phyloP scores from a whole-genome alignment of 1,284 basidiomycete species.

The Bjerkandera adusta region DNA sequence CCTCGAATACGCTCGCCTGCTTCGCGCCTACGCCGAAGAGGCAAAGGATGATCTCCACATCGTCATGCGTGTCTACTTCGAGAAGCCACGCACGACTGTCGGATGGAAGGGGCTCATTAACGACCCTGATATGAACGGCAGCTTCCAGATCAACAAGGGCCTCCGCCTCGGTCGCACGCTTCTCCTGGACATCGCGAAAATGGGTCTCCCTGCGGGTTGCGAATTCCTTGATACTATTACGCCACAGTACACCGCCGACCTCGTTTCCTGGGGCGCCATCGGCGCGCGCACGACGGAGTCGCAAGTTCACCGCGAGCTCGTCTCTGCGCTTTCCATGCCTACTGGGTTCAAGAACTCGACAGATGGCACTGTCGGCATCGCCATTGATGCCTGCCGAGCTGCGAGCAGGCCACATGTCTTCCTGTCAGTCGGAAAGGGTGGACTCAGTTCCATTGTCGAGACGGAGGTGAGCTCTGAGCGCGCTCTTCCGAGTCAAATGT shows the following conservation, averaged over 20 bases:
- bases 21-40: constrained; percentile 78
- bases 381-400: constrained; percentile 90
- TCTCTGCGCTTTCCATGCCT: constrained; percentile 86
- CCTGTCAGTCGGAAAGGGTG: constrained; percentile 91
- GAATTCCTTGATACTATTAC: constrained; percentile 89
- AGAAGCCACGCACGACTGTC: constrained; percentile 94
- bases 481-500: neutral
- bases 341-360: constrained; percentile 83
- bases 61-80: constrained; percentile 97
- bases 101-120: constrained; percentile 99
- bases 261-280: constrained; percentile 97
- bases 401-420: constrained; percentile 88
- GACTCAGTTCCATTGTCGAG: constrained; percentile 88
- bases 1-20: constrained; percentile 77
- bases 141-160: constrained; percentile 95
- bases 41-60: constrained; percentile 89
- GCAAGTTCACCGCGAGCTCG: constrained; percentile 90
- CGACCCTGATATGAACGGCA: constrained; percentile 83
- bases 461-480: constrained; percentile 56
- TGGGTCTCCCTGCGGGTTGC: constrained; percentile 86
- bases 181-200: constrained; percentile 82
- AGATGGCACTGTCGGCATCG: constrained; percentile 77
- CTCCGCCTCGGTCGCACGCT: constrained; percentile 88
- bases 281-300: constrained; percentile 96
- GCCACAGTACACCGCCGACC: constrained; percentile 95